Conservation (phyloP, 768 basidiomycete species). For the Pleurotus eryngii region DNA sequence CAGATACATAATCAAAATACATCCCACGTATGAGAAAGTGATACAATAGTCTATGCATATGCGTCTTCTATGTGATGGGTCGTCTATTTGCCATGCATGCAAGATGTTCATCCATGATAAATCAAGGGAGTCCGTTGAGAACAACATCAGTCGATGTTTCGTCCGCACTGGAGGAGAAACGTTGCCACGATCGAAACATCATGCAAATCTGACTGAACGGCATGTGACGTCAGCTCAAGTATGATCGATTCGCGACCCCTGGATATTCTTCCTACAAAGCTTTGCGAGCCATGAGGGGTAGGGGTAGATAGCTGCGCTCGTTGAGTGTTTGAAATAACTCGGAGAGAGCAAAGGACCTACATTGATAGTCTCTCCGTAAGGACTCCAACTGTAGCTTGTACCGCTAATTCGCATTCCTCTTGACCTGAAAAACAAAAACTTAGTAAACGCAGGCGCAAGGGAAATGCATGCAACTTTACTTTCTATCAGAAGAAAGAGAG, state of each 20-base stretch:
- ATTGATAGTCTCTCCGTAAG: slow-evolving; percentile 19
- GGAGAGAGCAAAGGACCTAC: slow-evolving; percentile 15
- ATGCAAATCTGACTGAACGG: slow-evolving; percentile 41
- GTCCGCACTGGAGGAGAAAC: slow-evolving; percentile 44
- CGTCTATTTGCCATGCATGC: no score
- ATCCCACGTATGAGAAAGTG: not conserved
- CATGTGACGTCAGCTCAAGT: slow-evolving; percentile 45
- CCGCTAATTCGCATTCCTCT: slow-evolving; percentile 38
- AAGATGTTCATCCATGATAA: not conserved
- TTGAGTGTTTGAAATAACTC: not conserved
- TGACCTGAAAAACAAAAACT: slow-evolving; percentile 18
- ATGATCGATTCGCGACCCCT: slow-evolving; percentile 29
- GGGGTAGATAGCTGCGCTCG: slow-evolving; percentile 19
- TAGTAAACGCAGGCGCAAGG: not conserved
- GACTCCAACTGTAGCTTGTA: slow-evolving; percentile 38
- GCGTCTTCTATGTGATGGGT: no score
- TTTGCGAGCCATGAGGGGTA: slow-evolving; percentile 5
- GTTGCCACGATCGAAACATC: slow-evolving; percentile 45
- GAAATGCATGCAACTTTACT: slow-evolving; percentile 22
- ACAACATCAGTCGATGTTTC: slow-evolving; percentile 38
- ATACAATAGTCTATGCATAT: not conserved
- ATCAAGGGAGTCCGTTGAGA: not conserved
- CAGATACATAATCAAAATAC: not conserved
- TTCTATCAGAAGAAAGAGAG: slow-evolving; percentile 34
- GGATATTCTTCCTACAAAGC: slow-evolving; percentile 32